Evolutionary conservation across 176 grass and related monocot species (phyloP), one percentile per base, ranked within the genome.

Genomic region (Thalia dealbata): DNA sequence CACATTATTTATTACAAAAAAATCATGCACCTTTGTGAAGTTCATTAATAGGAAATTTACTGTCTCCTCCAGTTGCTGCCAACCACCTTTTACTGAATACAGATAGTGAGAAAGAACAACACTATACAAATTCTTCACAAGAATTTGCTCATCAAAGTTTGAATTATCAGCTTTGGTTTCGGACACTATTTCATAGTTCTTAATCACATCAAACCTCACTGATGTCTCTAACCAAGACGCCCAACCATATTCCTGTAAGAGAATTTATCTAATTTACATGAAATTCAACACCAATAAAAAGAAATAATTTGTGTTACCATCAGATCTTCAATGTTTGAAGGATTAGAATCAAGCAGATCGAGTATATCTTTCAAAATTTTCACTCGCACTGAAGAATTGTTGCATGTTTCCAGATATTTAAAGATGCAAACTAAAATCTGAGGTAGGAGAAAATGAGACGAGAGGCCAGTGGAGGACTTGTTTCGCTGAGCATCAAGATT

Each of bases 361-460:
- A 97, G 84, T 77, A 92, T 78, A 88, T 96, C 86, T 70, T 75
- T 77, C 58, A 97, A 86, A 60, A 97, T 83, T 84, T 92, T 92
- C 55, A 78, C 77, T 10, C 89, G 93, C 23, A 79, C 85, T 74
- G 85, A 97, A 68, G 80, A 68, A 75, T 97, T 89, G 81, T 84
- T 81, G 84, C 93, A 97, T 82, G 76, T 88, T 74, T 92, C 82
- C 83, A 97, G 84, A 71, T 86, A 90, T 77, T 88, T 86, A 83
- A 96, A 92, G 73, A 96, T 88, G 64, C 92, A 92, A 35, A 89
- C 80, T 76, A 96, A 85, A 82, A 92, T 92, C 78, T 97, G 93
- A 82, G 93, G 93, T 78, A 97, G 89, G 64, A 80, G 80, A 80
- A 92, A 92, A 61, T 84, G 93, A 89, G 89, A 78, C 30, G 66